Evolutionary conservation across 306 rosid species (phyloP), one percentile per base, ranked within the genome.

Genomic region (Canavalia gladiata): DNA sequence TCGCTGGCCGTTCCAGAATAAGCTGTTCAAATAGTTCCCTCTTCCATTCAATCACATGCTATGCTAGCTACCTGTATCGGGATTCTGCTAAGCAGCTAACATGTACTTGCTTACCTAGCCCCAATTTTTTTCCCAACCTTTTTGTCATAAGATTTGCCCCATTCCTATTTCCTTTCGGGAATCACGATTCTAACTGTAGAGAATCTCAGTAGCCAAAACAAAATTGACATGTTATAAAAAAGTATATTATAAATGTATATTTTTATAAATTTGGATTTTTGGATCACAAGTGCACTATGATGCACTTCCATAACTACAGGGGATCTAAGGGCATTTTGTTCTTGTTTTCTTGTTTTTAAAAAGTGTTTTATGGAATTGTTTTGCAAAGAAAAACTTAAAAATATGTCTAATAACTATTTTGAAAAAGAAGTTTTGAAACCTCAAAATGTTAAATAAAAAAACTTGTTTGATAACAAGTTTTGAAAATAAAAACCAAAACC

Each of bases 21-120:
- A 42, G 41, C 72, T 66, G 52, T 66, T 66, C 52, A 73, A 51
- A 4, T 3, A 1, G 34, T 42, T n/a, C 82, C 28, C 68, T 31
- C 47, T 31, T 75, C 28, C 11, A 8, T 28, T 51, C 47, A 49
- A 60, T 78, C 70, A 45, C 68, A 45, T 43, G 51, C 52, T 57
- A 45, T 43, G 51, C 52, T 57, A 34, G 82, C 77, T 10, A 18
- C 60, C 50, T 57, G 77, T 79, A 13, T 37, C 8, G 39, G 41
- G 60, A 79, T 79, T 69, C 77, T 47, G 57, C 28, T 64, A 65
- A 13, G 69, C 42, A 43, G 69, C 58, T 46, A 75, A 33, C 2
- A 2, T 57, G 71, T 62, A 76, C 60, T 75, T 31, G 57, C 18
- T 0, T 30, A 8, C 41, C n/a, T 43, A 58, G 35, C 10, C 47